A percentile compares a stretch with the other conserved stretches of the same genome.
Conservation (phyloP, 768 basidiomycete genomes). For the Strobilomyces dryophilus region DNA sequence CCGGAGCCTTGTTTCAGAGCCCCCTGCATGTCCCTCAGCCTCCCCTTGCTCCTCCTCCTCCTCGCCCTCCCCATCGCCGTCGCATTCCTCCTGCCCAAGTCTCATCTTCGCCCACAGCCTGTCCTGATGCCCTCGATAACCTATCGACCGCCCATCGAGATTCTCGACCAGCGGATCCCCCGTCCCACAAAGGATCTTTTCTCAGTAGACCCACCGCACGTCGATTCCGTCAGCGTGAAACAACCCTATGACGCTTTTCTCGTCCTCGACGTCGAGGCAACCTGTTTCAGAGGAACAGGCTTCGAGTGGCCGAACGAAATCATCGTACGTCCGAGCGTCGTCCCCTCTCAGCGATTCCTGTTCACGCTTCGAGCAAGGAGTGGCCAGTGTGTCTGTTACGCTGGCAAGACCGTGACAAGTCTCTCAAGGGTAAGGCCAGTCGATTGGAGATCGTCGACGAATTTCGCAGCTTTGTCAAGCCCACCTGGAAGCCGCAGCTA, state of each 20-base stretch:
- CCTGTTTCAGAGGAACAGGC: slow-evolving; percentile 59
- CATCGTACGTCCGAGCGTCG: slow-evolving; percentile 55
- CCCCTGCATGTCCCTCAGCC: slow-evolving; percentile 9
- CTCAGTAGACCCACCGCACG: slow-evolving; percentile 2
- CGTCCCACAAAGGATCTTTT: slow-evolving; percentile 1
- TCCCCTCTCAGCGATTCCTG: slow-evolving; percentile 6
- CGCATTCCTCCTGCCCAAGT: slow-evolving; percentile 1
- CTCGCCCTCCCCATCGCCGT: slow-evolving; percentile 5
- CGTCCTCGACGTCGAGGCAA: slow-evolving; percentile 88
- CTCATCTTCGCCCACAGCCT: neutral
- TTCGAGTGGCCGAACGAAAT: slow-evolving; percentile 94
- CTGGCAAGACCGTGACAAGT: slow-evolving; percentile 75
- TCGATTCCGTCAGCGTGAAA: slow-evolving; percentile 21
- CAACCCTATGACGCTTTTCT: slow-evolving; percentile 75
- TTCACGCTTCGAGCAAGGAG: slow-evolving; percentile 50
- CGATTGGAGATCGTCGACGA: slow-evolving; percentile 69
- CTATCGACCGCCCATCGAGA: slow-evolving; percentile 8
- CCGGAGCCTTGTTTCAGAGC: slow-evolving; percentile 5
- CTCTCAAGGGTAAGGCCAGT: slow-evolving; percentile 44
- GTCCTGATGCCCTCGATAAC: slow-evolving; percentile 18
- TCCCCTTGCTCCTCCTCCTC: neutral
- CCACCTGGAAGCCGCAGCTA: slow-evolving; percentile 80
- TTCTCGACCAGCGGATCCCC: slow-evolving; percentile 3
- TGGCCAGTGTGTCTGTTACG: slow-evolving; percentile 87
- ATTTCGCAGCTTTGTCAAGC: slow-evolving; percentile 85